Evolutionary conservation across 306 rosid genomes (phyloP).

Genomic region (Begonia masoniana): DNA sequence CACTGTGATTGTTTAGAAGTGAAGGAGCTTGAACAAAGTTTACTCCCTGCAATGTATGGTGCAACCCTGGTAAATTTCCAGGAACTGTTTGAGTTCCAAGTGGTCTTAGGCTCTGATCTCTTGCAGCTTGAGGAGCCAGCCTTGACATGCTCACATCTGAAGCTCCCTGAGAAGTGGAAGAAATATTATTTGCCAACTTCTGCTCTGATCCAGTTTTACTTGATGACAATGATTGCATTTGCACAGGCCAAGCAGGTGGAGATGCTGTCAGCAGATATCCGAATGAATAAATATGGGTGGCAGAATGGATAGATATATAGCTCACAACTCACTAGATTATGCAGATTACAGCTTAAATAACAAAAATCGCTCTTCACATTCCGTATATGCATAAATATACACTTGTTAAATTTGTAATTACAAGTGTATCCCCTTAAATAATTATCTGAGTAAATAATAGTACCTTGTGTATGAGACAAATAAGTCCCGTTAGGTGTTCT

Average conservation of each 20-base stretch:
- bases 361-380: too few species aligned
- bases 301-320: too few species aligned
- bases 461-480: slow-evolving; percentile 65
- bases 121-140: slow-evolving; percentile 30
- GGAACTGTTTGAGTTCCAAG: slow-evolving; percentile 43
- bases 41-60: slow-evolving; percentile 40
- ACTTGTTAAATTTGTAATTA: background rate
- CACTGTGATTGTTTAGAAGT: slow-evolving; percentile 50
- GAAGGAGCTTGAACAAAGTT: slow-evolving; percentile 53
- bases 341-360: too few species aligned
- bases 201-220: slow-evolving; percentile 55
- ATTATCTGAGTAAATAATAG: background rate
- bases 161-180: slow-evolving; percentile 47
- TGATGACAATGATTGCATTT: slow-evolving; percentile 40
- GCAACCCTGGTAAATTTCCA: slow-evolving; percentile 44
- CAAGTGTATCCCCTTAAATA: slow-evolving; percentile 1
- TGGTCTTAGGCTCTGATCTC: slow-evolving; percentile 57
- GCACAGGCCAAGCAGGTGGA: slow-evolving; percentile 72
- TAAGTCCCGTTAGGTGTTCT: slow-evolving; percentile 49
- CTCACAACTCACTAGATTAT: slow-evolving; percentile 1
- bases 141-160: slow-evolving; percentile 21
- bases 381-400: background rate
- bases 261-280: slow-evolving; percentile 36
- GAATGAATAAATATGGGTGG: slow-evolving; percentile 33
- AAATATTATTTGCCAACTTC: slow-evolving; percentile 39